Evolutionary conservation across 2,329 filamentous ascomycete species (phyloP), one percentile per base, ranked within the genome.

Genomic region (Penicillium brasilianum): DNA sequence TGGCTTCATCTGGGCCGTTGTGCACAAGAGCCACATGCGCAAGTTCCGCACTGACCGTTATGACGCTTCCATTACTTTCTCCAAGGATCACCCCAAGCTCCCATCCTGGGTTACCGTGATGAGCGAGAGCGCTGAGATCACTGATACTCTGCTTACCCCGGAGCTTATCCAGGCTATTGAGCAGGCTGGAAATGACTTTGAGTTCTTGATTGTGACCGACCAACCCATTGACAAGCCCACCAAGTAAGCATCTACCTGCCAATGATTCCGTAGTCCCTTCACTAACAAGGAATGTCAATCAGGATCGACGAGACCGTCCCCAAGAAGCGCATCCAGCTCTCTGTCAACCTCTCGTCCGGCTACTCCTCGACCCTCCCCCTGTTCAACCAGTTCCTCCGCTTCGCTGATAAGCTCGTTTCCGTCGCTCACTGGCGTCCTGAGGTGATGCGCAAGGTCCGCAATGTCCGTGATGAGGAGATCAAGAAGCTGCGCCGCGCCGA

Each of bases 61-160:
- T 80, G 95, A 99, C 76, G 83, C 97, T 57, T 96, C 92, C 56
- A 86, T 99, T 69, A 97, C 95, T 44, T 88, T 88, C 66, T 97
- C 94, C 74, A 97, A 96, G 84, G 95, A 99, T 73, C 87, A 93
- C 79, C 76, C 90, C 58, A 97, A 96, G 83, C 87, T 99, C 36
- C 94, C 95, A 36, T 80, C 85, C 66, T 99, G 93, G 93, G 84
- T 90, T 58, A 97, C 92, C 13, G 87, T 97, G 73, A 98, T 99
- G 95, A 96, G 88, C 74, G 95, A 99, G 84, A 97, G 89, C 78
- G 93, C 93, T 60, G 95, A 98, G 80, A 89, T 99, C 70, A 97
- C 93, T 13, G 91, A 97, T 49, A 83, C 87, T 7, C 82, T 99
- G 67, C 85, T 99, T 54, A 97, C 92, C 4, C 85, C 90, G n/a